Conservation (phyloP, 2,329 filamentous ascomycete species). For the Calonectria naviculata region DNA sequence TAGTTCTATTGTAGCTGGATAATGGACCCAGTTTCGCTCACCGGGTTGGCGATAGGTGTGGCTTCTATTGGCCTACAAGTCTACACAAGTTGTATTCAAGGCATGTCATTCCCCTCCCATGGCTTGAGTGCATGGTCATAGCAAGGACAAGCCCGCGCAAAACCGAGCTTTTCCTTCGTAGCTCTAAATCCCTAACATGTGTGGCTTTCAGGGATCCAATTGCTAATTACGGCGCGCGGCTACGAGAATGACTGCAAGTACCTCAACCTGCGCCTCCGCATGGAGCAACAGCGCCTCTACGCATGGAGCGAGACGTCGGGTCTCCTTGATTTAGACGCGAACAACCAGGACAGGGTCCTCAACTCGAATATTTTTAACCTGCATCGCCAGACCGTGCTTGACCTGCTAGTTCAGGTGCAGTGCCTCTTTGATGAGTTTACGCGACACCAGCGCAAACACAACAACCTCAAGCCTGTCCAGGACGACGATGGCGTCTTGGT, state of each 20-base stretch:
- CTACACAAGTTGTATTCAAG: constrained; percentile 59
- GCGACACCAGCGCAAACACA: constrained; percentile 53
- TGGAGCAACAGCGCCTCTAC: constrained; percentile 62
- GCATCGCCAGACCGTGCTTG: constrained; percentile 60
- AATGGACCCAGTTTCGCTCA: constrained; percentile 57
- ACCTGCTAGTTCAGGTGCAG: constrained; percentile 58
- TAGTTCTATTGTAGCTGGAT: constrained; percentile 2
- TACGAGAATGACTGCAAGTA: constrained; percentile 61
- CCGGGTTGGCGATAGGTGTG: constrained; percentile 56
- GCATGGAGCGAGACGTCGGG: constrained; percentile 63
- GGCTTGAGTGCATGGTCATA: not conserved
- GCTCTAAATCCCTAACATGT: constrained; percentile 13
- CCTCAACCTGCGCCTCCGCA: constrained; percentile 59
- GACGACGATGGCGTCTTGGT: constrained; percentile 49
- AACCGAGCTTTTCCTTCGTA: not conserved
- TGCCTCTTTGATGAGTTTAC: constrained; percentile 60
- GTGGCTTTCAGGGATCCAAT: constrained; percentile 52
- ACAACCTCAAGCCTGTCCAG: constrained; percentile 46
- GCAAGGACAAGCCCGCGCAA: not conserved
- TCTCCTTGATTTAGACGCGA: constrained; percentile 55
- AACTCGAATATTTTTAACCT: constrained; percentile 60
- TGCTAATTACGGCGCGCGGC: constrained; percentile 58
- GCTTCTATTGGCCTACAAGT: constrained; percentile 59
- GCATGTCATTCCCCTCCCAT: constrained; percentile 33
- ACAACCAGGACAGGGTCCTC: constrained; percentile 54